These are phyloP conservation scores for Pythium vanterpoolii DNA, from an alignment of 352 stramenopile genomes.

Conservation along the genomic window DNA sequence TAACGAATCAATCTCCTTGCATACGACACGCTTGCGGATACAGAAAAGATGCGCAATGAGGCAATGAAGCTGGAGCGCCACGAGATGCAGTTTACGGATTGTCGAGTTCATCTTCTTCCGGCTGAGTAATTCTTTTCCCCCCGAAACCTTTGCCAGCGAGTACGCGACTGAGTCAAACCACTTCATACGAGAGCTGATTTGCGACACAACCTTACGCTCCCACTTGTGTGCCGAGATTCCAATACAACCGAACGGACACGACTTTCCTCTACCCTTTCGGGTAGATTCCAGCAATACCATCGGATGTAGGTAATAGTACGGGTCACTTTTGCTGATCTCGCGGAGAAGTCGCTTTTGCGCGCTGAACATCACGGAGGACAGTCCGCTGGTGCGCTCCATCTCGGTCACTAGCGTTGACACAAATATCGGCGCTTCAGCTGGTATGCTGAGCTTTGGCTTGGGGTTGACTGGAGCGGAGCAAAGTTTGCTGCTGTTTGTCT, in stretches of 20 bases:
- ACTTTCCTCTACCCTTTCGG: slow-evolving; percentile 10
- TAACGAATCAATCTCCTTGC: slow-evolving; percentile 56
- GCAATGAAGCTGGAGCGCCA: slow-evolving; percentile 72
- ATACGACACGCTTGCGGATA: slow-evolving; percentile 41
- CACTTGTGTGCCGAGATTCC: slow-evolving; percentile 49
- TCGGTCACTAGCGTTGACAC: slow-evolving; percentile 33
- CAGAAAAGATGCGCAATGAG: slow-evolving; percentile 71
- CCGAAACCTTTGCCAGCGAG: slow-evolving; percentile 54
- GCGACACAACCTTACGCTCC: slow-evolving; percentile 67
- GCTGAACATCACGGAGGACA: slow-evolving; percentile 65
- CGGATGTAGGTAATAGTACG: slow-evolving; percentile 69
- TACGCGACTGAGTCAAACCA: slow-evolving; percentile 75
- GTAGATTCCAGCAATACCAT: slow-evolving; percentile 19
- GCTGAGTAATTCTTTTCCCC: slow-evolving; percentile 55
- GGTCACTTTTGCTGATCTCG: slow-evolving; percentile 63
- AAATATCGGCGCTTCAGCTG: slow-evolving; percentile 12
- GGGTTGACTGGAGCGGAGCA: not conserved
- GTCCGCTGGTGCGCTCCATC: slow-evolving; percentile 37
- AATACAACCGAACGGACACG: slow-evolving; percentile 58
- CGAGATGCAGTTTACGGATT: slow-evolving; percentile 73
- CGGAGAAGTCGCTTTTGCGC: slow-evolving; percentile 55
- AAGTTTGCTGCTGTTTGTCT: not conserved
- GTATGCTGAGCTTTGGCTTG: slow-evolving; percentile 8
- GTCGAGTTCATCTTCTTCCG: slow-evolving; percentile 84
- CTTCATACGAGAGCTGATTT: slow-evolving; percentile 81